These are phyloP conservation scores for Phalaenopsis hybrid DNA, from an alignment of 116 monocot genomes.

Conservation along the genomic window DNA sequence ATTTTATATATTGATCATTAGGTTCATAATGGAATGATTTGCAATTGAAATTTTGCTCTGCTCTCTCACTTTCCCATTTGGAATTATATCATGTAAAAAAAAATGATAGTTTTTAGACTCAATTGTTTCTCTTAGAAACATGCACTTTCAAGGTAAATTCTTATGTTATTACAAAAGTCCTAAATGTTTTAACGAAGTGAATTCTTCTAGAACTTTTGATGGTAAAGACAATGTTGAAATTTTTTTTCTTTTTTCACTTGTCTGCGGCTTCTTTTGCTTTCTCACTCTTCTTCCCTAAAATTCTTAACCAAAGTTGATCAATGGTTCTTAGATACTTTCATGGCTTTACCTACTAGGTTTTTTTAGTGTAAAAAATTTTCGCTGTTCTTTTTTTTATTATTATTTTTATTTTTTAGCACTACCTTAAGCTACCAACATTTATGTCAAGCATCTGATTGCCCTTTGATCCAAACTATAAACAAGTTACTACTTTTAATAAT, in stretches of 20 bases:
- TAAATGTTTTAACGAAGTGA: neutral
- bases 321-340: neutral
- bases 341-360: neutral
- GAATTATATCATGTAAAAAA: neutral
- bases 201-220: neutral
- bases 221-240: neutral
- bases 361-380: neutral
- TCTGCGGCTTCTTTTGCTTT: neutral
- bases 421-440: neutral
- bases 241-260: no score
- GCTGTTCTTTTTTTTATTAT: neutral
- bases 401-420: neutral
- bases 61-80: neutral
- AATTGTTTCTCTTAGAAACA: neutral
- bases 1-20: neutral
- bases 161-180: neutral
- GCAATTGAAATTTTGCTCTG: neutral
- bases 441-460: neutral
- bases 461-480: neutral
- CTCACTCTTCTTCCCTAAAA: neutral
- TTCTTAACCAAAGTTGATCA: neutral
- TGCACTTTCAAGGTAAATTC: neutral
- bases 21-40: neutral
- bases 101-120: neutral
- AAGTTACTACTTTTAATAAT: neutral